Evolutionary conservation across 2,329 filamentous ascomycete genomes (phyloP).

Genomic region (Juglanconis juglandina): DNA sequence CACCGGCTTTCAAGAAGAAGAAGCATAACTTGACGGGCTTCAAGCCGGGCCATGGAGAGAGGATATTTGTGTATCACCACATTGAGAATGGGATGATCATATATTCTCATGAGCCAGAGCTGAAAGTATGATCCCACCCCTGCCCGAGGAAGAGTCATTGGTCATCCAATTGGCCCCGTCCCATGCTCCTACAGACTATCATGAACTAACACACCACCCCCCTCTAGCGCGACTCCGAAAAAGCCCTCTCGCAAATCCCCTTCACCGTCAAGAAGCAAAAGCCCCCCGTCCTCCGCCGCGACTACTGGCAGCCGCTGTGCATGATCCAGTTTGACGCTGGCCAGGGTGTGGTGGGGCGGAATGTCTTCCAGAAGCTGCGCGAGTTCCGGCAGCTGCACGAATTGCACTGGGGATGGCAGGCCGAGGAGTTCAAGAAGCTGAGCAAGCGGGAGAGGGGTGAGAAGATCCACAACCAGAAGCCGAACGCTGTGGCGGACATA

Average conservation of each 20-base stretch:
- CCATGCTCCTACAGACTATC: not conserved
- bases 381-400: slow-evolving; percentile 63
- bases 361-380: slow-evolving; percentile 60
- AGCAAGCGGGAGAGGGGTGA: slow-evolving; percentile 44
- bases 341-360: slow-evolving; percentile 51
- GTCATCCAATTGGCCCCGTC: not conserved
- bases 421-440: slow-evolving; percentile 40
- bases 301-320: slow-evolving; percentile 63
- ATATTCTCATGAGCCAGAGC: slow-evolving; percentile 44
- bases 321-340: slow-evolving; percentile 55
- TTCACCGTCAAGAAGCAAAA: slow-evolving; percentile 67
- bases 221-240: slow-evolving; percentile 12
- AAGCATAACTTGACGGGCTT: slow-evolving; percentile 25
- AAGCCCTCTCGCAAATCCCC: slow-evolving; percentile 36
- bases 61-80: slow-evolving; percentile 55
- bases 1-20: slow-evolving; percentile 19
- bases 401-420: slow-evolving; percentile 51
- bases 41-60: slow-evolving; percentile 48
- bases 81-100: slow-evolving; percentile 48
- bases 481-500: slow-evolving; percentile 62
- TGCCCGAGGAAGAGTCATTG: not conserved
- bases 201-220: not conserved
- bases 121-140: slow-evolving; percentile 5
- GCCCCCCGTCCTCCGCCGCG: slow-evolving; percentile 60
- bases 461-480: slow-evolving; percentile 57